Evolutionary conservation across 306 rosid genomes (phyloP).

Genomic region (Quercus dentata): DNA sequence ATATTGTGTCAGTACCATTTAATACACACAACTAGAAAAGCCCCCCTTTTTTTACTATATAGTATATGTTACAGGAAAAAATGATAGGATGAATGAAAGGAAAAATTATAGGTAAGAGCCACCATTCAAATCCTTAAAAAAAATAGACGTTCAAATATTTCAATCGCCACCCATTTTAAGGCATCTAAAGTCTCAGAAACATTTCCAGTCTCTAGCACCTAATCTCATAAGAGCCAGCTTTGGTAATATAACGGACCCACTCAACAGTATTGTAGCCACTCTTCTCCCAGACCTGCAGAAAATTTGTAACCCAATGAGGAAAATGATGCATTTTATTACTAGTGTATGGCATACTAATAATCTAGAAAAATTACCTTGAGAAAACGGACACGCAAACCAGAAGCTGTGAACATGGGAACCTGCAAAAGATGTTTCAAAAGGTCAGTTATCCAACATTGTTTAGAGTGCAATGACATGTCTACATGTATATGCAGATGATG

Average conservation of each 20-base stretch:
- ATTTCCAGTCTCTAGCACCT: slow-evolving; percentile 61
- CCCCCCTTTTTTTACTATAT: background rate
- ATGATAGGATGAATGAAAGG: background rate
- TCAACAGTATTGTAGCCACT: slow-evolving; percentile 98
- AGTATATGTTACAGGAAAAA: slow-evolving; percentile 2
- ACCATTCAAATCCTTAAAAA: background rate
- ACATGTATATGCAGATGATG: background rate
- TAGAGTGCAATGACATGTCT: background rate
- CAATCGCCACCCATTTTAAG: slow-evolving; percentile 14
- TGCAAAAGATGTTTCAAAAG: slow-evolving; percentile 7
- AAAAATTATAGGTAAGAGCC: background rate
- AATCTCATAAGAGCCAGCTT: slow-evolving; percentile 93
- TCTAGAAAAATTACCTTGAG: slow-evolving; percentile 57
- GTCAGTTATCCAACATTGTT: background rate
- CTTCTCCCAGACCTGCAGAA: slow-evolving; percentile 94
- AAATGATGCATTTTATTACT: background rate
- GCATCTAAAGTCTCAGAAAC: slow-evolving; percentile 6
- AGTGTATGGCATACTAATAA: background rate
- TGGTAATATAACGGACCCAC: slow-evolving; percentile 98
- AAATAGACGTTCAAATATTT: background rate
- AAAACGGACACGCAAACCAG: slow-evolving; percentile 95
- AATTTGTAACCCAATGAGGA: background rate
- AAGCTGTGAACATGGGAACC: slow-evolving; percentile 98
- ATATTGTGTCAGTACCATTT: background rate
- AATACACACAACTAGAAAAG: background rate